Base-by-base conservation (phyloP, 2,329 filamentous ascomycete genomes). In the Aphanoascus verrucosus region DNA sequence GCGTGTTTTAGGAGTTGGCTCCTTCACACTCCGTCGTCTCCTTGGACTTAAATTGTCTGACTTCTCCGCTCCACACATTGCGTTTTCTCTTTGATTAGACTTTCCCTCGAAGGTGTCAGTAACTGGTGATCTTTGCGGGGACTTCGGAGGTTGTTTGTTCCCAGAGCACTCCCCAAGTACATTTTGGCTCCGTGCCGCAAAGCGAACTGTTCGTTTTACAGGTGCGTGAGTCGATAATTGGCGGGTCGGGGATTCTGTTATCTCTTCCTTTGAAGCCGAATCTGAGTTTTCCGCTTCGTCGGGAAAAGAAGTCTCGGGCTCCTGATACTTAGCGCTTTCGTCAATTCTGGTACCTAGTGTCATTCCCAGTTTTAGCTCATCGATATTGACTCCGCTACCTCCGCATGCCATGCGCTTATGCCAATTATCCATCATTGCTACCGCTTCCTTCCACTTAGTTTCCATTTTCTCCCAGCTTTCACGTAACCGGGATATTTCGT, bases 391-490 rank as follows among this genome's bases (percentile, higher is more conserved):
- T 2, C 67, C 69, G 44, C 69, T 67, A 34, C 71, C 68, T 12
- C 68, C 69, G 38, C 72, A 64, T 6, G 67, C 64, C 80, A 95
- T 88, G 41, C 88, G 80, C 65, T 82, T 85, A 56, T 90, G 83
- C 91, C 93, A 97, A 34, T 86, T 83, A 59, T 96, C 88, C 74
- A 98, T 94, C 71, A 98, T 81, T 35, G 82, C 78, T 11, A 97
- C 83, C 0, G 93, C 88, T 65, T 97, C 91, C 59, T 82, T 84
- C 88, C 93, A 95, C 49, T 89, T 81, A 19, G 75, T 79, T 68
- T 97, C 90, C 87, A 97, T 95, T 69, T 86, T 89, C 66, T 94
- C 86, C 85, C 91, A 94, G 14, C 90, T 88, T 53, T 85, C 81
- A 52, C 88, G 82, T 46, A 98, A 75, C 49, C 87, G 80, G 50